phyloP scores from a whole-genome alignment of 306 rosid genomes.

The Fagus sylvatica region DNA sequence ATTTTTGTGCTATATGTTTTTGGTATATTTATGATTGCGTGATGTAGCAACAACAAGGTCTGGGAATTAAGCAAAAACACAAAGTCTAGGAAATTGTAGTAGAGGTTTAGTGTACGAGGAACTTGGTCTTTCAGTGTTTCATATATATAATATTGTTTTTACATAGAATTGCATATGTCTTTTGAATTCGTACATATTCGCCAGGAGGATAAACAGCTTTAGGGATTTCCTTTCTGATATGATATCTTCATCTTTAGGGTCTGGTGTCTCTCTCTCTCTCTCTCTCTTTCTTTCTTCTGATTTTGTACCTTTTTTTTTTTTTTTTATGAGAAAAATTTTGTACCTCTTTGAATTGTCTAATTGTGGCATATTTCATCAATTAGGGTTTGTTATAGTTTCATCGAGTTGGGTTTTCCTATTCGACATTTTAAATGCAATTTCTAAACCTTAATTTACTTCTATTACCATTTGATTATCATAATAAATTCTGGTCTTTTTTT shows the following conservation, averaged over 20 bases:
- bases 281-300: not conserved
- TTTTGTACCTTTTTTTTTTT: not conserved
- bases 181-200: not conserved
- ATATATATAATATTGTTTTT: not conserved
- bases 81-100: conserved; percentile 1
- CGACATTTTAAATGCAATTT: not conserved
- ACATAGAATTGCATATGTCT: not conserved
- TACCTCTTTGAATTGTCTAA: not conserved
- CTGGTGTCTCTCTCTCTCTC: not conserved
- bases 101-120: not conserved
- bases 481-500: not conserved
- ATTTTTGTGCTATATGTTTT: not conserved
- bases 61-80: not conserved
- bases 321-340: too few species aligned
- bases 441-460: not conserved
- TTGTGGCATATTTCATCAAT: not conserved
- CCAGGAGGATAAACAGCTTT: not conserved
- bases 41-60: not conserved
- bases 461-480: not conserved
- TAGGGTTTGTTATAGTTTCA: not conserved
- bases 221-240: not conserved
- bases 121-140: not conserved
- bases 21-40: not conserved
- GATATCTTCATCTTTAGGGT: too few species aligned
- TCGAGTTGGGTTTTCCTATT: too few species aligned